Evolutionary conservation across 495 filamentous ascomycete genomes (phyloP).

Genomic region (Penicillium subrubescens): DNA sequence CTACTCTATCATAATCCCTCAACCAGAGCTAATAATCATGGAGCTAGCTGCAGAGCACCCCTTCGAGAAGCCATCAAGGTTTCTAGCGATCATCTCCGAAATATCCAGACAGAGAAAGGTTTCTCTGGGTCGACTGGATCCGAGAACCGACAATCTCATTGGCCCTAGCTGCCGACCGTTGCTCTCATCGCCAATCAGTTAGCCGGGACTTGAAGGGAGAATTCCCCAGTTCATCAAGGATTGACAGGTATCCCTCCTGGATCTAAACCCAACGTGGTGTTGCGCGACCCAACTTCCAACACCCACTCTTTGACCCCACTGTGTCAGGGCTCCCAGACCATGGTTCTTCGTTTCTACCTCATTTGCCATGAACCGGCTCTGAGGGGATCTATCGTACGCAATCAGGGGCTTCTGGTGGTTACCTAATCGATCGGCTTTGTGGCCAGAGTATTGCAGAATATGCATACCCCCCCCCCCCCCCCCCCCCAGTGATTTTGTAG

Average conservation of each 20-base stretch:
- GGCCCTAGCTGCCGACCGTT: constrained; percentile 27
- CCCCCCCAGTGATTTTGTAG: background rate
- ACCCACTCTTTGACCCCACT: constrained; percentile 29
- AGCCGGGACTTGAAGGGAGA: constrained; percentile 15
- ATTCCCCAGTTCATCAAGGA: constrained; percentile 38
- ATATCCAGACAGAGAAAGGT: constrained; percentile 29
- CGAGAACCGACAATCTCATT: constrained; percentile 24
- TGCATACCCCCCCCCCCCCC: background rate
- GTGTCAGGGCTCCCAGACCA: constrained; percentile 36
- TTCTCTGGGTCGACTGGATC: constrained; percentile 25
- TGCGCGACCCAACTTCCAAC: constrained; percentile 17
- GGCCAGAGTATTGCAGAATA: constrained; percentile 7
- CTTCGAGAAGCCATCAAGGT: constrained; percentile 29
- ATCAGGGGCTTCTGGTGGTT: constrained; percentile 27
- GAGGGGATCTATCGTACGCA: constrained; percentile 28
- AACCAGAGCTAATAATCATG: constrained; percentile 1
- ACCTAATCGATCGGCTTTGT: constrained; percentile 20
- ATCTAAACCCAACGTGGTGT: constrained; percentile 18
- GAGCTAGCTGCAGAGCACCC: constrained; percentile 6
- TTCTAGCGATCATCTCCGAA: constrained; percentile 27
- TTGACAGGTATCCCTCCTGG: constrained; percentile 29
- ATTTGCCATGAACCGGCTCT: constrained; percentile 32
- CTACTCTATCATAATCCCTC: background rate
- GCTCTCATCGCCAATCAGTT: constrained; percentile 28
- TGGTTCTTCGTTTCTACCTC: constrained; percentile 33